phyloP scores from a whole-genome alignment of 345 rosid species.

The Anastatica hierochuntica region DNA sequence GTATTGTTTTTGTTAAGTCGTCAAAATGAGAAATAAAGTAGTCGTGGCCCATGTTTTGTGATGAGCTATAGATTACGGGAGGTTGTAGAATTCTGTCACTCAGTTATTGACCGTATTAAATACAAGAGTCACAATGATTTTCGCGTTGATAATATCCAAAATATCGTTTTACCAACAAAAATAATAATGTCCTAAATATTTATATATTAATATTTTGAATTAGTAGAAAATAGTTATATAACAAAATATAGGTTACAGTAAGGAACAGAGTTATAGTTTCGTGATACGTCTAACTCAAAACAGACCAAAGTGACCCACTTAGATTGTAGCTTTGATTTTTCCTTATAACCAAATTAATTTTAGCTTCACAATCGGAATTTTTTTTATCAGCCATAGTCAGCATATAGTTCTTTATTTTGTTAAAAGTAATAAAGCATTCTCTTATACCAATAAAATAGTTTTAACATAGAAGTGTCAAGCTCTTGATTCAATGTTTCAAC shows the following conservation, averaged over 20 bases:
- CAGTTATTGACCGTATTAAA: slow-evolving; percentile 6
- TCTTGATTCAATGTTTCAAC: no score
- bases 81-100: slow-evolving; percentile 3
- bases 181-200: no score
- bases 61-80: slow-evolving; percentile 12
- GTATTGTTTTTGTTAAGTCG: background rate
- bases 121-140: background rate
- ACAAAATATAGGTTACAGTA: background rate
- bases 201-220: background rate
- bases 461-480: no score
- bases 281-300: slow-evolving; percentile 16
- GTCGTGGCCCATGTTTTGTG: background rate
- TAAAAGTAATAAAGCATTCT: no score
- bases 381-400: no score
- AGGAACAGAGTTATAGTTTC: slow-evolving; percentile 10
- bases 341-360: no score
- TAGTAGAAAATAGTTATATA: background rate
- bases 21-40: background rate
- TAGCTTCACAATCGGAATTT: no score
- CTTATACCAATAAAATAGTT: no score
- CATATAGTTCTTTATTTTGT: no score
- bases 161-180: no score
- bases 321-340: slow-evolving; percentile 19
- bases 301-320: slow-evolving; percentile 25
- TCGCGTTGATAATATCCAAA: background rate